A percentile compares a stretch with the other conserved stretches of the same genome.
phyloP scores from a whole-genome alignment of 2,329 filamentous ascomycete species.

The Ophiostoma tasmaniense region DNA sequence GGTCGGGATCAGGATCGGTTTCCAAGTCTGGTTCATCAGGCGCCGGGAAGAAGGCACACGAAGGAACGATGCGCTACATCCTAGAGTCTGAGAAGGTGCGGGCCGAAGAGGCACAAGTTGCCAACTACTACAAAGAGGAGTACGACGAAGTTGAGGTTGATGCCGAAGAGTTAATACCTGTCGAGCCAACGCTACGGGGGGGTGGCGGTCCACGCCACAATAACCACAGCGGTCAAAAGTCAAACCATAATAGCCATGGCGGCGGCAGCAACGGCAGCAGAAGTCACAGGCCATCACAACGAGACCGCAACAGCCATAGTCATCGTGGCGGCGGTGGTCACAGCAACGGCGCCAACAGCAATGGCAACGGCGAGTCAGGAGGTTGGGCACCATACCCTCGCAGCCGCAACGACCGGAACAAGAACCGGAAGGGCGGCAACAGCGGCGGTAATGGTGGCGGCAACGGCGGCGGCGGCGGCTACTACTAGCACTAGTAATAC shows the following conservation, averaged over 20 bases:
- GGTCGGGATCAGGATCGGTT: constrained; percentile 24
- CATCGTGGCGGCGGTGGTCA: background rate
- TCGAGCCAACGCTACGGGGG: constrained; percentile 14
- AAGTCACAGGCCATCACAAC: constrained; percentile 6
- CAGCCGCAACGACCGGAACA: constrained; percentile 14
- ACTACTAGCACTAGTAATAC: background rate
- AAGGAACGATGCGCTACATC: constrained; percentile 82
- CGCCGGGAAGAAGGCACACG: constrained; percentile 40
- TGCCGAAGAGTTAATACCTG: constrained; percentile 54
- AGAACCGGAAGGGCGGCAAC: constrained; percentile 5
- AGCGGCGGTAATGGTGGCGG: constrained; percentile 22
- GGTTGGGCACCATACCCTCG: constrained; percentile 15
- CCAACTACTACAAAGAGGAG: constrained; percentile 61
- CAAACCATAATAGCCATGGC: background rate
- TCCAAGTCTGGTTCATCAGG: constrained; percentile 26
- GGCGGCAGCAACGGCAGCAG: background rate
- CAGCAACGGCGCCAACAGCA: background rate
- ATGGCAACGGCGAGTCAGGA: background rate
- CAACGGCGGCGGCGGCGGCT: background rate
- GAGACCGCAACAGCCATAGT: constrained; percentile 12
- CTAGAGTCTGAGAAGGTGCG: constrained; percentile 70
- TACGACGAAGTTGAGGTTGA: constrained; percentile 72
- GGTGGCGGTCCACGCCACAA: background rate
- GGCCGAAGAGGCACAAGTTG: constrained; percentile 59
- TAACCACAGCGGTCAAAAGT: background rate